A percentile compares a stretch with the other conserved stretches of the same genome.
These are phyloP conservation scores for Penstemon eatonii DNA, from an alignment of 257 asterid genomes.

Conservation along the genomic window DNA sequence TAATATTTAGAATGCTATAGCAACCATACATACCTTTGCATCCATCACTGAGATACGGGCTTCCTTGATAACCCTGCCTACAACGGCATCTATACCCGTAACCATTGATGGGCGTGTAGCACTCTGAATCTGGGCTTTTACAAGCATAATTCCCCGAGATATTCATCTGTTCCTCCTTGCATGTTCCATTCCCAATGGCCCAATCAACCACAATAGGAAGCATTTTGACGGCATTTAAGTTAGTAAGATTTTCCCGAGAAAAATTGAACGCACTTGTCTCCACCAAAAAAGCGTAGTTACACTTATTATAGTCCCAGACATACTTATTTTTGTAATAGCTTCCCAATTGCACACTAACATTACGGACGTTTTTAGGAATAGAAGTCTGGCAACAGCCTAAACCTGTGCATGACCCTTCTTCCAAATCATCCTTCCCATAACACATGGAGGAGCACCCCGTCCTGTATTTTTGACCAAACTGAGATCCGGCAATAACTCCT, in stretches of 20 bases:
- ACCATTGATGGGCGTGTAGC: conserved; percentile 13
- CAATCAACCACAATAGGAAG: conserved; percentile 42
- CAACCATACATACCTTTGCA: conserved; percentile 29
- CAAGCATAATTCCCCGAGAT: conserved; percentile 29
- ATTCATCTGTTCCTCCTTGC: conserved; percentile 24
- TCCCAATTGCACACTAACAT: background rate
- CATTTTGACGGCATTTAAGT: background rate
- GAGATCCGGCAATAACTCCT: too few relatives aligned
- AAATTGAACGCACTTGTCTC: conserved; percentile 29
- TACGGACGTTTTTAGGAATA: conserved; percentile 26
- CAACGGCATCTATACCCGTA: conserved; percentile 38
- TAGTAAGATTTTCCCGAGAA: background rate
- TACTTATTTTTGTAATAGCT: too few relatives aligned
- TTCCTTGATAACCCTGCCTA: conserved; percentile 32
- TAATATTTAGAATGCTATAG: conserved; percentile 14
- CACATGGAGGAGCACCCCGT: conserved; percentile 36
- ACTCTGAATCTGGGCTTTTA: conserved; percentile 10
- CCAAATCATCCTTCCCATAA: background rate
- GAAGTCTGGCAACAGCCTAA: conserved; percentile 30
- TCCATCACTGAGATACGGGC: conserved; percentile 30
- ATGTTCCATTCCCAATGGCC: conserved; percentile 32
- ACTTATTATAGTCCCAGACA: background rate
- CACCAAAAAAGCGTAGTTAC: conserved; percentile 32
- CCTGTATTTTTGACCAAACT: background rate
- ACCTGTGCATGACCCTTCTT: conserved; percentile 14